Base-by-base conservation (phyloP, 2,329 filamentous ascomycete genomes). In the Verticillium klebahnii region DNA sequence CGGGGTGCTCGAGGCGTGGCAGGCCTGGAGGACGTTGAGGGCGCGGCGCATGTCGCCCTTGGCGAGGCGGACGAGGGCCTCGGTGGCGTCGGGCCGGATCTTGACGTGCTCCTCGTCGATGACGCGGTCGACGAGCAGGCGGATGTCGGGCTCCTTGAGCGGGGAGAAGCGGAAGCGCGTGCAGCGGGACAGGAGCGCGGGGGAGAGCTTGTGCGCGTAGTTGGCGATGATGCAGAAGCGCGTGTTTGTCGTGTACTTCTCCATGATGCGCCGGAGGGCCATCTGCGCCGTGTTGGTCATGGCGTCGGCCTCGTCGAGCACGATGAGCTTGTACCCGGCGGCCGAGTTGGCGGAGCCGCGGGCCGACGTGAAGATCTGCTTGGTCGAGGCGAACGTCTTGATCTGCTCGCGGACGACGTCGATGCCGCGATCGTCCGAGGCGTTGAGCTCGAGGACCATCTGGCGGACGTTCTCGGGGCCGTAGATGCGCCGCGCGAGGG, bases 241-340 rank as follows among this genome's bases (percentile, higher is more conserved):
- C 2, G 95, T 97, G 78, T 99, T 99, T 63, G 91, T 91, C 0
- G 95, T 99, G 79, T 99, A 99, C 78, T 97, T 97, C 74, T 99
- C 95, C 95, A 99, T 99, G 72, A 99, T 98, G 57, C 95, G 84
- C 65, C 95, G 86, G 61, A 99, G 81, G 0, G 95, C 95, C 94
- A 99, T 99, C 77, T 99, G 95, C 6, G 95, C 95, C 0, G 94
- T 96, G 60, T 92, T 90, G n/a, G 95, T 99, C 95, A 99, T 99
- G 60, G 95, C 95, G 74, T 99, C 95, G n/a, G 95, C 95, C 80
- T 99, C 95, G 75, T 99, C 95, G 5, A 99, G 86, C 61, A 99
- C 92, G 72, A 99, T 98, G 68, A 99, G 87, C 80, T 99, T 99
- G 82, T 90, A 99, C 3, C 85, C 85, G 0, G 91, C 92, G 31